Percentiles rank a stretch among this genome's conserved stretches.
Conservation (phyloP, 2,329 filamentous ascomycete genomes). For the Penicillium griseofulvum region DNA sequence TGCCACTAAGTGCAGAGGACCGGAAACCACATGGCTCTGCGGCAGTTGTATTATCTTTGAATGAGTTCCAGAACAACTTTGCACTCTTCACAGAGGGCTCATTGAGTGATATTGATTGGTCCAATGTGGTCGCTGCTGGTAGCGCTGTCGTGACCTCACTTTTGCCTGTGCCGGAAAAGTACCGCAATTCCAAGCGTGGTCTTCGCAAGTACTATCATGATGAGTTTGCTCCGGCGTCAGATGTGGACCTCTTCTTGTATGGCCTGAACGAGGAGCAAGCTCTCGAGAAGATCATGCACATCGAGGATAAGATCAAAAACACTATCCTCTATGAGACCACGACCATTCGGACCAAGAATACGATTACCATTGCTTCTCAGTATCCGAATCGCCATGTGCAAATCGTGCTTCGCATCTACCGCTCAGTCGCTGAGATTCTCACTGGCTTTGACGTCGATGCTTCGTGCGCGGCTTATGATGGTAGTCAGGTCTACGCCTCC, state of each 20-base stretch:
- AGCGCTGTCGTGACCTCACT: slow-evolving; percentile 78
- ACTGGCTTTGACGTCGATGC: slow-evolving; percentile 88
- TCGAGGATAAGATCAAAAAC: slow-evolving; percentile 72
- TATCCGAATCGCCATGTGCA: slow-evolving; percentile 82
- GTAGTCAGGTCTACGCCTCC: slow-evolving; percentile 73
- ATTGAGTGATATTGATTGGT: slow-evolving; percentile 74
- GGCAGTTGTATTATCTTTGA: slow-evolving; percentile 65
- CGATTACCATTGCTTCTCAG: slow-evolving; percentile 79
- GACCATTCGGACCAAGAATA: slow-evolving; percentile 80
- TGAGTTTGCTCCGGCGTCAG: slow-evolving; percentile 75
- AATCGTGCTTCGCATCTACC: slow-evolving; percentile 83
- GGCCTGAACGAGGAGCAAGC: slow-evolving; percentile 74
- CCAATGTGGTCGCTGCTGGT: slow-evolving; percentile 76
- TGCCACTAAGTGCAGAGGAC: slow-evolving; percentile 45
- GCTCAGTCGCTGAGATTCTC: slow-evolving; percentile 77
- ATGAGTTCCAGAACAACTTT: slow-evolving; percentile 76
- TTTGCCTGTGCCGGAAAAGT: slow-evolving; percentile 65
- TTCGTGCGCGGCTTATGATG: slow-evolving; percentile 76
- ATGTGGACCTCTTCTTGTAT: slow-evolving; percentile 84
- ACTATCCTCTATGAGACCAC: slow-evolving; percentile 79
- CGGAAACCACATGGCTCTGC: slow-evolving; percentile 62
- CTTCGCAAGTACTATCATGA: slow-evolving; percentile 75
- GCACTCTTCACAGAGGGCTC: slow-evolving; percentile 77
- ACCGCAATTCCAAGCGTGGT: slow-evolving; percentile 60
- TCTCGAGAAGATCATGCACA: slow-evolving; percentile 78